Evolutionary conservation across 441 rosid genomes (phyloP).

Genomic region (Heliophila coronopifolia): DNA sequence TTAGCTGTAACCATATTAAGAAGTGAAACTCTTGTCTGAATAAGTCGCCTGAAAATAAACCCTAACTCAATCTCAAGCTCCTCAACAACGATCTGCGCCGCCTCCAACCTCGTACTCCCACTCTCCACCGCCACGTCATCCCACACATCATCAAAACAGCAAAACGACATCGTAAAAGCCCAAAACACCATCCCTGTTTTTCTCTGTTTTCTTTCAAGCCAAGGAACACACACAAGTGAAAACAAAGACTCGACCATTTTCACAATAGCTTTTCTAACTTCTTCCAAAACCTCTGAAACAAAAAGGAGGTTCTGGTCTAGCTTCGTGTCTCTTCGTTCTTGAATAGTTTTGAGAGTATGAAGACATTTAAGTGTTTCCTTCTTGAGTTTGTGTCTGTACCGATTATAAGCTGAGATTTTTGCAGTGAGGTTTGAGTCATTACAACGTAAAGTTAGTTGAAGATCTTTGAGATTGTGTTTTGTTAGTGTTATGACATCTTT

Average conservation of each 20-base stretch:
- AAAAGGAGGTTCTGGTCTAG: constrained; percentile 34
- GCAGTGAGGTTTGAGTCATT: constrained; percentile 34
- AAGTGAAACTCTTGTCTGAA: constrained; percentile 69
- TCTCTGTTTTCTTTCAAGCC: constrained; percentile 43
- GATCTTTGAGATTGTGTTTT: constrained; percentile 46
- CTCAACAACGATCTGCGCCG: constrained; percentile 54
- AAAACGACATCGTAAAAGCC: constrained; percentile 27
- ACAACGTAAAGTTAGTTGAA: constrained; percentile 40
- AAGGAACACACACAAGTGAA: constrained; percentile 53
- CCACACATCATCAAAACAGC: constrained; percentile 30
- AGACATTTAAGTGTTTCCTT: constrained; percentile 58
- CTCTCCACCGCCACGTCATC: constrained; percentile 45
- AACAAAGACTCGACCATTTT: constrained; percentile 50
- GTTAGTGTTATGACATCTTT: constrained; percentile 52
- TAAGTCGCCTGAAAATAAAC: constrained; percentile 56
- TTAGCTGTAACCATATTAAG: constrained; percentile 56
- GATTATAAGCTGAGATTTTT: constrained; percentile 44
- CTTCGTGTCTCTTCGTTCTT: constrained; percentile 10
- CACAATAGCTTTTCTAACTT: constrained; percentile 44
- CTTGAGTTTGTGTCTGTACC: constrained; percentile 45
- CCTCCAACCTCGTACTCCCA: constrained; percentile 59
- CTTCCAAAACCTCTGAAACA: constrained; percentile 44
- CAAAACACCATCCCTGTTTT: constrained; percentile 31
- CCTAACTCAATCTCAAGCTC: constrained; percentile 59
- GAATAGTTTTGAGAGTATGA: constrained; percentile 36